Evolutionary conservation across 1,139 yeast species (phyloP), one percentile per base, ranked within the genome.

Genomic region (Candida tropicalis): DNA sequence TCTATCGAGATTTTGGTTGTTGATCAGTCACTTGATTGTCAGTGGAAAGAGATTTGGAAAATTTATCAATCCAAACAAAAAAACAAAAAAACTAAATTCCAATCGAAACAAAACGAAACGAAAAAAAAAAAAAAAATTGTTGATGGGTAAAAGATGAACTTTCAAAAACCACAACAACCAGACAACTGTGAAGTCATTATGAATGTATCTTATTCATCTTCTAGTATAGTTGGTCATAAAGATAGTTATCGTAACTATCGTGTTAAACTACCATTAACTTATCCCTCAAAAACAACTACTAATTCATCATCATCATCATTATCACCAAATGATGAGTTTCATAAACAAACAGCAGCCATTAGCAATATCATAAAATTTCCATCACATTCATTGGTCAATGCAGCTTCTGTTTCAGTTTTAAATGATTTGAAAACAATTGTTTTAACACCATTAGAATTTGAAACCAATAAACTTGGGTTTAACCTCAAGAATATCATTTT

Each of bases 231-330:
- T 1, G 73, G 70, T 13, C 66, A 53, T 42, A 53, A 56, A 40
- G 50, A 51, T 34, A 63, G 58, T 39, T 53, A 65, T 24, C 55
- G 54, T 5, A 47, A 56, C 10, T 46, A 48, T 16, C 46, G 42
- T 35, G 60, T 69, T 12, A 50, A 45, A 13, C 53, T 70, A 34
- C 76, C 76, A 3, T 60, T 70, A 48, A 63, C 63, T 49, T 70
- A 70, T 45, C 52, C 58, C 2, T 28, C 29, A 9, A n/a, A 29
- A 13, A 10, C 22, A 4, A 13, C 20, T 8, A 28, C 32, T 8
- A 27, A 15, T 9, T 9, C 29, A 16, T 2, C 34, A 13, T n/a
- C 25, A 4, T 15, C 27, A 17, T 10, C 31, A 28, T 23, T 38
- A n/a, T 28, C 43, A 5, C 53, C 54, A 8, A 51, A 65, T 42